Percentiles rank a stretch among this genome's conserved stretches.
Evolutionary conservation across 179 eudicot species (phyloP).

Genomic region (Carnegiea gigantea): DNA sequence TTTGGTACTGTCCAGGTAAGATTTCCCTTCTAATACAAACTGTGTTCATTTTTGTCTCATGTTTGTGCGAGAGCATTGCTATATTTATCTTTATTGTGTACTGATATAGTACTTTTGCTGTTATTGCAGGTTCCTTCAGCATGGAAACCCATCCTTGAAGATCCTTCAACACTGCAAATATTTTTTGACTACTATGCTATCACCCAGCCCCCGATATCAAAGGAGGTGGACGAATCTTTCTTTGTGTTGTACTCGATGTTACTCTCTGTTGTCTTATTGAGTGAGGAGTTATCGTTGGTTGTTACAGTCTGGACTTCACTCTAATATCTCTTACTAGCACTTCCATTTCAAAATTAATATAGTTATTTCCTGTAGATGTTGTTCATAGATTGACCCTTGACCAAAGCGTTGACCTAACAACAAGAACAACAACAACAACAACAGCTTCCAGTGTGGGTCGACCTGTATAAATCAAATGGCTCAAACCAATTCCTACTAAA

Average conservation of each 20-base stretch:
- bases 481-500: background rate
- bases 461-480: background rate
- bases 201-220: conserved; percentile 81
- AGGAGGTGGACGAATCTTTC: conserved; percentile 59
- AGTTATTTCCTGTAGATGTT: background rate
- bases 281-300: background rate
- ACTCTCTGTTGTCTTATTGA: conserved; percentile 1
- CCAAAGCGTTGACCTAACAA: background rate
- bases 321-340: background rate
- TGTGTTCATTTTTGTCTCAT: conserved; percentile 4
- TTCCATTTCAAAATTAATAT: background rate
- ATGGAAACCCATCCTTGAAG: conserved; percentile 85
- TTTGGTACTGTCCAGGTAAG: conserved; percentile 88
- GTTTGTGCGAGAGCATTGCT: background rate
- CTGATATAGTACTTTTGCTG: conserved; percentile 20
- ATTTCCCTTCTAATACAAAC: background rate
- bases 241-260: background rate
- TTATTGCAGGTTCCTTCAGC: conserved; percentile 70
- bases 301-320: background rate
- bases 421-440: too few species aligned
- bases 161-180: conserved; percentile 77
- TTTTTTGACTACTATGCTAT: conserved; percentile 88
- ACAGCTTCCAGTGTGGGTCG: too few species aligned
- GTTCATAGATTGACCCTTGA: conserved; percentile 4
- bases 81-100: background rate